Evolutionary conservation across 129 eudicot genomes (phyloP).

Genomic region (Scalesia atractyloides): DNA sequence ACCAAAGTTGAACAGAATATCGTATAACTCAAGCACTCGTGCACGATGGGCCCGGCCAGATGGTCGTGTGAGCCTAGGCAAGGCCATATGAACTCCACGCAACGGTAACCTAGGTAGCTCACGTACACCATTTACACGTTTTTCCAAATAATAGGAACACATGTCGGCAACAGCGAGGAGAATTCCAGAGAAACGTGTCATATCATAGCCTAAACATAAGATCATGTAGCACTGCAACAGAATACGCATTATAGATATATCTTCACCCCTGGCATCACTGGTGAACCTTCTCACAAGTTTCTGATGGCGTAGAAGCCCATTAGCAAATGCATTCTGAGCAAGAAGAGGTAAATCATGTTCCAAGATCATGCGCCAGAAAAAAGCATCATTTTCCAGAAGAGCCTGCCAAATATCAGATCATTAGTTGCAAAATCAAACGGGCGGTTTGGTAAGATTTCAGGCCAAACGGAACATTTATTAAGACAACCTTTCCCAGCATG

Average conservation of each 20-base stretch:
- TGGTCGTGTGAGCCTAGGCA: background rate
- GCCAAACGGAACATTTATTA: background rate
- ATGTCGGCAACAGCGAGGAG: slow-evolving; percentile 1
- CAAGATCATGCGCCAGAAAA: slow-evolving; percentile 9
- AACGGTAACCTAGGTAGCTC: background rate
- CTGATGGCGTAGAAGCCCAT: background rate
- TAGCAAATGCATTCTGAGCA: background rate
- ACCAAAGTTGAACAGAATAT: background rate
- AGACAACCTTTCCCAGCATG: slow-evolving; percentile 29
- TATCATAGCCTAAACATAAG: background rate
- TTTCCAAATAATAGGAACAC: slow-evolving; percentile 6
- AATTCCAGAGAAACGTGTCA: slow-evolving; percentile 4
- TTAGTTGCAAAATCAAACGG: background rate
- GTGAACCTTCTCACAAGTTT: slow-evolving; percentile 23
- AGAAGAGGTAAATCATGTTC: background rate
- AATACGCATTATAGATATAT: slow-evolving; percentile 10
- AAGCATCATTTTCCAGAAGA: slow-evolving; percentile 7
- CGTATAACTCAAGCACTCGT: background rate
- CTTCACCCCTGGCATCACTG: background rate
- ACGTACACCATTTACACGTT: background rate
- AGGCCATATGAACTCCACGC: background rate
- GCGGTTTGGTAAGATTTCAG: background rate
- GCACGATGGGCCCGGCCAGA: background rate
- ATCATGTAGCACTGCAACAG: slow-evolving; percentile 16
- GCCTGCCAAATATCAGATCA: slow-evolving; percentile 13